Percentiles rank a stretch among this genome's conserved stretches.
Evolutionary conservation across 148 eudicot species (phyloP).

Genomic region (Drosera capensis): DNA sequence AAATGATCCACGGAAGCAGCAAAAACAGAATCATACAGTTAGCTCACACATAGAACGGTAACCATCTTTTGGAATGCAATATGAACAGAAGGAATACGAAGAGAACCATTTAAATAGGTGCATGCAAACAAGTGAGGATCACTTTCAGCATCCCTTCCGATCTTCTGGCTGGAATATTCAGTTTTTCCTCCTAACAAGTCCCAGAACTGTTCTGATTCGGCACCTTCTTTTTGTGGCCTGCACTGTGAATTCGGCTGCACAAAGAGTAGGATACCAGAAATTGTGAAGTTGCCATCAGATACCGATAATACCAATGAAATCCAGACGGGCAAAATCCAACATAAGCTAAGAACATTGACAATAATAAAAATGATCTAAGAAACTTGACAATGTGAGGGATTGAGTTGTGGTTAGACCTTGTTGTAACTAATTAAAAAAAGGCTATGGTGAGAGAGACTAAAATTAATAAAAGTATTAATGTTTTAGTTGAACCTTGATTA

Average conservation of each 20-base stretch:
- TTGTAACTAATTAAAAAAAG: too few species aligned
- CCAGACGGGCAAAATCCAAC: too few species aligned
- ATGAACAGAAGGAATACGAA: background rate
- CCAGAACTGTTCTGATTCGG: conserved; percentile 81
- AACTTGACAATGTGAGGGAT: too few species aligned
- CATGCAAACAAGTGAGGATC: conserved; percentile 89
- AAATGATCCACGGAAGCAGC: conserved; percentile 7
- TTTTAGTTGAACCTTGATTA: conserved; percentile 44
- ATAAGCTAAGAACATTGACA: too few species aligned
- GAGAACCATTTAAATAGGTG: conserved; percentile 55
- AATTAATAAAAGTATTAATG: too few species aligned
- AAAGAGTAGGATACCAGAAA: too few species aligned
- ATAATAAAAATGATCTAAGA: too few species aligned
- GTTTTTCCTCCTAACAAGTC: conserved; percentile 69
- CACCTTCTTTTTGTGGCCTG: conserved; percentile 75
- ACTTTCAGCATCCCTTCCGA: conserved; percentile 49
- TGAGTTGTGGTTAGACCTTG: too few species aligned
- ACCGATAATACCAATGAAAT: too few species aligned
- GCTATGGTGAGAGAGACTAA: background rate
- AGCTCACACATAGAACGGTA: conserved; percentile 10
- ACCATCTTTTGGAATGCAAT: background rate
- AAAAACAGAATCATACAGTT: conserved; percentile 15
- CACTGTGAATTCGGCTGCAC: conserved; percentile 77
- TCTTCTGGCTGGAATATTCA: conserved; percentile 74
- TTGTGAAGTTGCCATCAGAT: too few species aligned